A percentile compares a stretch with the other conserved stretches of the same genome.
Conservation (phyloP, 202 grass and related monocot genomes). For the Setaria viridis region DNA sequence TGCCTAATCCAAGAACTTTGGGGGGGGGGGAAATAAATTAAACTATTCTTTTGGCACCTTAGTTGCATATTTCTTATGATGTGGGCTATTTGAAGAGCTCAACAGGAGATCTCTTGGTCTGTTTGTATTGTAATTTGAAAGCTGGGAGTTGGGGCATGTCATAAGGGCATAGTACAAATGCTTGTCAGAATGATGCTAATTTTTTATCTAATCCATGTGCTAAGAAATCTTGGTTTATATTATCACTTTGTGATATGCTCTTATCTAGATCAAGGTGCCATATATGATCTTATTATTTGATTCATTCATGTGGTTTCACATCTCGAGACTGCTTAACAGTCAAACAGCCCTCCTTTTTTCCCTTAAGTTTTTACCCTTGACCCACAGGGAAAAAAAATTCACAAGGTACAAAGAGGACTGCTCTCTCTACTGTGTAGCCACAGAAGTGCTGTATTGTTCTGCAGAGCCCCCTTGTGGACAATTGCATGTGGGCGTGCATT, state of each 20-base stretch:
- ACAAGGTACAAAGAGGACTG: constrained; percentile 35
- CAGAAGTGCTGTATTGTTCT: constrained; percentile 43
- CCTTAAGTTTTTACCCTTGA: constrained; percentile 30
- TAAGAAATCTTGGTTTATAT: constrained; percentile 26
- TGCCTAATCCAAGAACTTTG: not conserved
- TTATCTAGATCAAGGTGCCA: constrained; percentile 18
- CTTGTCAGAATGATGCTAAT: constrained; percentile 21
- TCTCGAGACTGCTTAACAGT: constrained; percentile 23
- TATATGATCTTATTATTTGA: constrained; percentile 21
- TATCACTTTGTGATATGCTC: constrained; percentile 18
- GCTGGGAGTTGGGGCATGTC: not conserved
- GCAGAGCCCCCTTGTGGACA: constrained; percentile 56
- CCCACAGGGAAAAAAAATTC: not conserved
- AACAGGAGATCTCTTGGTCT: not conserved
- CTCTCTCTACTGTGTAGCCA: constrained; percentile 37
- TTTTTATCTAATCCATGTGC: constrained; percentile 45
- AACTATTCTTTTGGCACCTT: constrained; percentile 7
- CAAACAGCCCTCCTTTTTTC: not conserved
- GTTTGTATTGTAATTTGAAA: constrained; percentile 1
- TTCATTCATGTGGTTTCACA: constrained; percentile 23
- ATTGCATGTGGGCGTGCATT: constrained; percentile 73
- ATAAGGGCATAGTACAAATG: not conserved
- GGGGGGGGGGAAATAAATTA: not conserved
- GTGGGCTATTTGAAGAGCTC: not conserved
- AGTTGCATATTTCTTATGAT: constrained; percentile 14